A percentile compares a stretch with the other conserved stretches of the same genome.
These are phyloP conservation scores for Jacaranda mimosifolia DNA, from an alignment of 257 asterid species.

Conservation along the genomic window DNA sequence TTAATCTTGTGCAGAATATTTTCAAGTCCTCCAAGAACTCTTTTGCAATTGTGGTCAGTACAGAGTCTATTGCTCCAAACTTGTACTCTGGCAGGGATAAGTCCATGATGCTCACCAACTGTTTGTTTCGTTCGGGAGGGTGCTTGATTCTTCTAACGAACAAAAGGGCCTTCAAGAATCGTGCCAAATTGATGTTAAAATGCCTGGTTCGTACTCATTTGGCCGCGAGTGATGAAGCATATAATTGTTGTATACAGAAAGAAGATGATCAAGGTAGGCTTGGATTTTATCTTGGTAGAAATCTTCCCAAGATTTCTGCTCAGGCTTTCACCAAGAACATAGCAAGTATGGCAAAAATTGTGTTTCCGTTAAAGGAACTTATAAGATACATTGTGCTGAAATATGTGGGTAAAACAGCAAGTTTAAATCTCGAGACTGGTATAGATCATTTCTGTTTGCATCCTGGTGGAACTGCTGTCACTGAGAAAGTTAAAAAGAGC, in stretches of 20 bases:
- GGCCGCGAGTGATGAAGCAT: no score
- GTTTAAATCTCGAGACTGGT: constrained; percentile 40
- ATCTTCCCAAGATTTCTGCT: no score
- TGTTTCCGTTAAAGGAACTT: constrained; percentile 42
- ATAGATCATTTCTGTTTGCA: constrained; percentile 49
- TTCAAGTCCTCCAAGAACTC: no score
- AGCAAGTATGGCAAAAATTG: constrained; percentile 44
- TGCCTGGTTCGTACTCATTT: no score
- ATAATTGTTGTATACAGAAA: no score
- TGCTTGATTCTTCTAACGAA: constrained; percentile 54
- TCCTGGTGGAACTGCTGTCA: constrained; percentile 50
- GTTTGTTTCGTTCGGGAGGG: constrained; percentile 57
- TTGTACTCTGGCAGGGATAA: constrained; percentile 53
- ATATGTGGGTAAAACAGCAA: background rate
- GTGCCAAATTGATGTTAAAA: no score
- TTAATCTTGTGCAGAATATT: no score
- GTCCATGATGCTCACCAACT: constrained; percentile 57
- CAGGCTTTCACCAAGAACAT: no score
- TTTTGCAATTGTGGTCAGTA: constrained; percentile 44
- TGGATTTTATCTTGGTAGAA: no score
- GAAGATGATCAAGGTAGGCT: no score
- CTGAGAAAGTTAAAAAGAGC: constrained; percentile 39
- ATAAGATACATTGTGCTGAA: constrained; percentile 30
- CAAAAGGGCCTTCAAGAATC: constrained; percentile 28
- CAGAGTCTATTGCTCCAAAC: constrained; percentile 53